Base-by-base conservation (phyloP, 352 stramenopile species). In the Peronospora belbahrii region DNA sequence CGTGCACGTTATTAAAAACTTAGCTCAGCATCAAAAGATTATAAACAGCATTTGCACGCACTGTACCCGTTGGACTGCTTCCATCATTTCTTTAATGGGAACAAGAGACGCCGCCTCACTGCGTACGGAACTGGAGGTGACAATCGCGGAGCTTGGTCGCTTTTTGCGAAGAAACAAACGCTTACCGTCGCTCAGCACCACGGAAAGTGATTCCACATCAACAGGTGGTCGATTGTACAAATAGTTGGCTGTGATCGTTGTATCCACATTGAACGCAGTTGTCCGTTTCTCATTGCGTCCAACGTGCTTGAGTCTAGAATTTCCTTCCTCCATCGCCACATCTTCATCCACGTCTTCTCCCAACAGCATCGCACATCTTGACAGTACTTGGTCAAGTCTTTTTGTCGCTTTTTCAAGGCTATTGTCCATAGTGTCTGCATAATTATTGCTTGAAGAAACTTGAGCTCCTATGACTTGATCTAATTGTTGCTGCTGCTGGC, bases 111-210 rank as follows among this genome's bases (percentile, higher is more conserved):
- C 45, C 20, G 49, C 42, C 18, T 50, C 40, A 42, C 54, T 59
- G 14, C 36, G 37, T 46, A 52, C 30, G 13, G 37, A 33, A 11
- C 24, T 40, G 11, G 48, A 27, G 32, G 45, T 40, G 45, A 47
- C 17, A 15, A 32, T 42, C 11, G 34, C 45, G 7, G n/a, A 51
- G 45, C n/a, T 61, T n/a, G 10, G n/a, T 6, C 36, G 33, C 36
- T 80, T 80, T 56, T 86, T 86, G 45, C 77, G 67, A 41, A 88
- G 24, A 23, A 88, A 88, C 47, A 80, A 62, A 5, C 77, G 57
- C 33, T 73, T 62, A 13, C 75, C 72, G 4, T 66, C 66, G 9
- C 51, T 47, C 17, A 88, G 50, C 27, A 85, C 67, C 20, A 89
- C 63, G 2, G 74, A 37, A 30, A 84, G 59, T 17, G 74, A 86